Evolutionary conservation across 345 rosid species (phyloP).

Genomic region (rapeseed (Brassica napus)): DNA sequence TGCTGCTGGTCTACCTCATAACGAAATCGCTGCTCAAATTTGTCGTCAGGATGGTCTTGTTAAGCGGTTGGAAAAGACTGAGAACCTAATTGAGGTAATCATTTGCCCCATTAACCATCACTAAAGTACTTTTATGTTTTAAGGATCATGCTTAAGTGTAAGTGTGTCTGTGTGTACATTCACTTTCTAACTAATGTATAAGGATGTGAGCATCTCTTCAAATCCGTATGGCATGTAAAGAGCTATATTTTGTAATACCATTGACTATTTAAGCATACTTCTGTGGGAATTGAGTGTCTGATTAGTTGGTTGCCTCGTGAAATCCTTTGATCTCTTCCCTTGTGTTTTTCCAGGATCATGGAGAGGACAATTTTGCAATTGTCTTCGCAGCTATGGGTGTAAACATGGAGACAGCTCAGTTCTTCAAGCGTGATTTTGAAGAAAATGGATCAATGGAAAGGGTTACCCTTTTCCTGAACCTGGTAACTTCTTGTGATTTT

Average conservation of each 20-base stretch:
- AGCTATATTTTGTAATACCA: neutral
- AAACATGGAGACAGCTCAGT: conserved; percentile 99
- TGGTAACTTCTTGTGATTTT: conserved; percentile 30
- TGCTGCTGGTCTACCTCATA: conserved; percentile 99
- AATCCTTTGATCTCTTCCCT: neutral
- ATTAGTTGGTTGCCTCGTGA: too few species aligned
- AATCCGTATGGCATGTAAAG: neutral
- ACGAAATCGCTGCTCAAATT: conserved; percentile 98
- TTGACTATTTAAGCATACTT: conserved; percentile 1
- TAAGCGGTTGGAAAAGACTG: conserved; percentile 91
- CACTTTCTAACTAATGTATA: conserved; percentile 1
- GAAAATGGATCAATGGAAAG: conserved; percentile 99
- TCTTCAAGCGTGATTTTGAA: conserved; percentile 99
- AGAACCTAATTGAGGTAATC: conserved; percentile 70
- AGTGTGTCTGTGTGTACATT: neutral
- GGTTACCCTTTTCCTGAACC: conserved; percentile 91
- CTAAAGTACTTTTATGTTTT: neutral
- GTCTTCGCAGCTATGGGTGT: conserved; percentile 99
- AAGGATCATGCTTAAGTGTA: neutral
- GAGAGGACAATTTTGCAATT: conserved; percentile 97
- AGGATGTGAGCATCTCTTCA: neutral
- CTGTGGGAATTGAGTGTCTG: neutral
- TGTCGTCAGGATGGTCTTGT: conserved; percentile 99
- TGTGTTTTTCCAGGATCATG: conserved; percentile 59
- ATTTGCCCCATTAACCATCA: conserved; percentile 4